Evolutionary conservation across 768 basidiomycete species (phyloP).

Genomic region (Russula lepida): DNA sequence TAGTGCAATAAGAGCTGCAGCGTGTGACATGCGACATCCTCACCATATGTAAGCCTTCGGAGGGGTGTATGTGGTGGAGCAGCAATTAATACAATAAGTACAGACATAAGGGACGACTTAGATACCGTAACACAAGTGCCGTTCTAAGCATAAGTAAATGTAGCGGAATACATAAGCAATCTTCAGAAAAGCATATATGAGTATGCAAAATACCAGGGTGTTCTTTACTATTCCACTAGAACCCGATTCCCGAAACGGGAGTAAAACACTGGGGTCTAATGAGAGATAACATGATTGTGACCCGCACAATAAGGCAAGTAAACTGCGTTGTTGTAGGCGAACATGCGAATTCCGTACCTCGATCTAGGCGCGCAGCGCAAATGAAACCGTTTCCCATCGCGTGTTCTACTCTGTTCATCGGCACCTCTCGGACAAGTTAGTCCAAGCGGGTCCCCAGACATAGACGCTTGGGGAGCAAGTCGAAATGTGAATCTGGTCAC

Average conservation of each 20-base stretch:
- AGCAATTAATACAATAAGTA: background rate
- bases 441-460: background rate
- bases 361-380: slow-evolving; percentile 13
- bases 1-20: too few relatives aligned
- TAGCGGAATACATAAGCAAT: background rate
- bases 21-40: background rate
- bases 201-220: background rate
- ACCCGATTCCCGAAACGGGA: background rate
- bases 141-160: background rate
- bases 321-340: background rate
- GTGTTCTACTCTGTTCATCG: slow-evolving; percentile 2
- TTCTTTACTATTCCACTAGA: background rate
- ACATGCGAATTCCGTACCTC: slow-evolving; percentile 2
- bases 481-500: background rate
- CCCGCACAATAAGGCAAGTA: slow-evolving; percentile 2
- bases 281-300: slow-evolving; percentile 2
- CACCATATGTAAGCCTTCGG: background rate
- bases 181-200: slow-evolving; percentile 3
- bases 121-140: background rate
- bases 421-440: background rate
- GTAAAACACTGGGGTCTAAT: background rate
- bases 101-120: background rate
- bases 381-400: background rate
- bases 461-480: background rate
- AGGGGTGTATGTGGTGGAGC: too few relatives aligned